Conservation (phyloP, 2,329 filamentous ascomycete genomes). For the Fusarium duplospermum region DNA sequence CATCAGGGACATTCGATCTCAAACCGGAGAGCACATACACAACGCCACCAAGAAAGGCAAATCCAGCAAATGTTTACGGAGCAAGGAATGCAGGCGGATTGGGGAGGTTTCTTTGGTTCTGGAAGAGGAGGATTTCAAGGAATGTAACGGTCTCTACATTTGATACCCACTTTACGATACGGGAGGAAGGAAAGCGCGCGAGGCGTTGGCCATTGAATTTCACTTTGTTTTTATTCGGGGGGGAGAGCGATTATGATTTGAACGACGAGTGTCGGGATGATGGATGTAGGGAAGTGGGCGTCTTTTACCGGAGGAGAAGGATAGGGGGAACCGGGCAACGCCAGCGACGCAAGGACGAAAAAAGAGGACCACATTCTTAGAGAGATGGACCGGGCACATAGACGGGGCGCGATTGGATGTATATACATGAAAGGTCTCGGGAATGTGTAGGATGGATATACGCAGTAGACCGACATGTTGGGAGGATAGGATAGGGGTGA, state of each 20-base stretch:
- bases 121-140: slow-evolving; percentile 57
- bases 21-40: slow-evolving; percentile 39
- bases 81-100: slow-evolving; percentile 59
- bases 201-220: slow-evolving; percentile 41
- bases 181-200: slow-evolving; percentile 41
- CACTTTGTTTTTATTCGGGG: slow-evolving; percentile 23
- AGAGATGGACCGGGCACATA: slow-evolving; percentile 33
- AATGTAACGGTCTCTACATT: slow-evolving; percentile 52
- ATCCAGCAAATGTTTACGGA: slow-evolving; percentile 64
- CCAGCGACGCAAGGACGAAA: slow-evolving; percentile 9
- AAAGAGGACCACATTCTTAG: slow-evolving; percentile 29
- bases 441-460: slow-evolving; percentile 8
- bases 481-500: not conserved
- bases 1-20: slow-evolving; percentile 41
- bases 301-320: slow-evolving; percentile 14
- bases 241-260: slow-evolving; percentile 39
- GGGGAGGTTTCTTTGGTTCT: slow-evolving; percentile 60
- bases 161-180: slow-evolving; percentile 55
- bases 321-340: not conserved
- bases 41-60: slow-evolving; percentile 53
- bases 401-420: slow-evolving; percentile 28
- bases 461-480: not conserved
- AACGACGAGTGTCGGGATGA: slow-evolving; percentile 27
- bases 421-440: slow-evolving; percentile 15
- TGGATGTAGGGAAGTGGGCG: slow-evolving; percentile 6